phyloP scores from a whole-genome alignment of 139 green algal species.

The Pseudopediastrum boryanum region DNA sequence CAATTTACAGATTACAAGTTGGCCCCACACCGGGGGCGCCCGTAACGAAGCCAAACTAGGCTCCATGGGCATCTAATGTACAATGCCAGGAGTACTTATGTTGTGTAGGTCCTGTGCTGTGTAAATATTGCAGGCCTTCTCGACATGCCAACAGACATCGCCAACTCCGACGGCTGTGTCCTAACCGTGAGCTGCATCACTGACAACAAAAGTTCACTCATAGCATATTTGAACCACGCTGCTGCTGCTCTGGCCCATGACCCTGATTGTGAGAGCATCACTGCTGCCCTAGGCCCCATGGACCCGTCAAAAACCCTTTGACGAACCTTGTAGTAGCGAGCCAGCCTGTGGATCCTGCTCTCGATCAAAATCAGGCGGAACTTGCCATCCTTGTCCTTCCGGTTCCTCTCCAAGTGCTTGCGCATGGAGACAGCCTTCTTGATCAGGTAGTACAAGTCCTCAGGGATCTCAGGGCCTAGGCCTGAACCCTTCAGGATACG shows the following conservation, averaged over 20 bases:
- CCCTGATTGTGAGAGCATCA: not conserved
- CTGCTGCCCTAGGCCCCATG: not conserved
- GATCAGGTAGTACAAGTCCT: slow-evolving; percentile 99
- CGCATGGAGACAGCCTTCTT: slow-evolving; percentile 98
- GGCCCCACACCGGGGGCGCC: no score
- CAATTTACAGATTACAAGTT: no score
- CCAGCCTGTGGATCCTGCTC: slow-evolving; percentile 97
- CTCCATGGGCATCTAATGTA: no score
- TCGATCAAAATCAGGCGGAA: slow-evolving; percentile 92
- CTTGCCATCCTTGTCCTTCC: slow-evolving; percentile 96
- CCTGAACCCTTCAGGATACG: slow-evolving; percentile 94
- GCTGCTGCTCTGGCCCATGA: not conserved
- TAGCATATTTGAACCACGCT: no score
- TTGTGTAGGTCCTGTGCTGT: no score
- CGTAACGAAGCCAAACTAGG: no score
- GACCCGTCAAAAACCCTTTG: not conserved
- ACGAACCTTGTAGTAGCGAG: slow-evolving; percentile 97
- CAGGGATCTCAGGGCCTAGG: slow-evolving; percentile 95
- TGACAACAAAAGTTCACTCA: no score
- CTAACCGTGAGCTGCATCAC: no score
- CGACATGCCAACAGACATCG: not conserved
- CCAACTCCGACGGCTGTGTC: no score
- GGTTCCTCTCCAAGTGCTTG: slow-evolving; percentile 98
- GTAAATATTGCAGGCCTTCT: not conserved
- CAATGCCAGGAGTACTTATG: no score